Evolutionary conservation across 306 rosid species (phyloP).

Genomic region (Malus sylvestris): DNA sequence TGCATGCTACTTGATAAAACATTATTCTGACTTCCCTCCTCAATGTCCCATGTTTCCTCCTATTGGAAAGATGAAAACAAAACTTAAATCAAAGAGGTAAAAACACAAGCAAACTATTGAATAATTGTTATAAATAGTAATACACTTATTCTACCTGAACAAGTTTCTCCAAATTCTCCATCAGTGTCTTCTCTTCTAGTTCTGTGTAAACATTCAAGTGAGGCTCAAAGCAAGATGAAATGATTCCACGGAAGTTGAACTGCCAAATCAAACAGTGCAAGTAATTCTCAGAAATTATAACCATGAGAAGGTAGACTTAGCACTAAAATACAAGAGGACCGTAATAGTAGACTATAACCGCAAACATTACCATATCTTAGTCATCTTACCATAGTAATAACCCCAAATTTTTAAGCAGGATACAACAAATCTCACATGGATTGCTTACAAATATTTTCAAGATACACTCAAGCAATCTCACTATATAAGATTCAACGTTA

Average conservation of each 20-base stretch:
- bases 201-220: conserved; percentile 86
- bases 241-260: conserved; percentile 98
- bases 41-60: conserved; percentile 99
- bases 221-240: conserved; percentile 98
- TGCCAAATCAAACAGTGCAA: conserved; percentile 47
- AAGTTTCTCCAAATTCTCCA: conserved; percentile 95
- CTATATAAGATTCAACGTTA: conserved; percentile 1
- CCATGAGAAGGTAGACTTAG: neutral
- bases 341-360: neutral
- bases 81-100: conserved; percentile 6
- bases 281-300: conserved; percentile 1
- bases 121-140: neutral
- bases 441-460: neutral
- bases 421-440: neutral
- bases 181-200: conserved; percentile 91
- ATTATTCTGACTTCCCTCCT: conserved; percentile 95
- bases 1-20: conserved; percentile 98
- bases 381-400: neutral
- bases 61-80: conserved; percentile 20
- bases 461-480: neutral
- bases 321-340: conserved; percentile 1
- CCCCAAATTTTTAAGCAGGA: neutral
- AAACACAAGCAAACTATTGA: conserved; percentile 11
- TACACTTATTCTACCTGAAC: conserved; percentile 68
- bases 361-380: neutral